A percentile compares a stretch with the other conserved stretches of the same genome.
Conservation (phyloP, 805 yeast genomes). For the Wickerhamomyces queroliae region DNA sequence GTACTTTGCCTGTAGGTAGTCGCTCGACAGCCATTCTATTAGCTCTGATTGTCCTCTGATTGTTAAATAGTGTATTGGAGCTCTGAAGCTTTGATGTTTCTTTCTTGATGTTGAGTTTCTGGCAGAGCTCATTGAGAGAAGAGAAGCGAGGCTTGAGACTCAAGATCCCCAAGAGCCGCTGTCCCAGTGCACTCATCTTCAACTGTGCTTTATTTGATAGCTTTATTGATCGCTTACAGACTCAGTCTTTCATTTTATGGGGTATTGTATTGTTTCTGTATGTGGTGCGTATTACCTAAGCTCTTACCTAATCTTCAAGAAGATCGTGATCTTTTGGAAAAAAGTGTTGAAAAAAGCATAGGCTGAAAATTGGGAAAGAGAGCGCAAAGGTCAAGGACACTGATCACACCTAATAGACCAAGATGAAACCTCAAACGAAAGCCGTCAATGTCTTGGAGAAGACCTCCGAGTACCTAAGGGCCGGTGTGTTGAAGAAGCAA, state of each 20-base stretch:
- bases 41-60: background rate
- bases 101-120: slow-evolving; percentile 4
- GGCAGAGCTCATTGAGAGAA: background rate
- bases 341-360: slow-evolving; percentile 2
- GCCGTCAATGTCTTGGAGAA: slow-evolving; percentile 77
- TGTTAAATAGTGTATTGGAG: slow-evolving; percentile 3
- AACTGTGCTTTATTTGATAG: too few relatives aligned
- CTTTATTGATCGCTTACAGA: too few relatives aligned
- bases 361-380: background rate
- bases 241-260: too few relatives aligned
- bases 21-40: slow-evolving; percentile 6
- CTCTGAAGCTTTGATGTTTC: slow-evolving; percentile 2
- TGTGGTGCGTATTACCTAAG: background rate
- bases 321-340: slow-evolving; percentile 5
- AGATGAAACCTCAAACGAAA: slow-evolving; percentile 67
- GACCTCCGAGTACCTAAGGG: slow-evolving; percentile 67
- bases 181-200: background rate
- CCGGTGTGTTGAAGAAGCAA: slow-evolving; percentile 61
- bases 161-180: background rate
- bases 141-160: background rate
- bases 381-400: too few relatives aligned
- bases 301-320: slow-evolving; percentile 1
- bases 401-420: slow-evolving; percentile 5
- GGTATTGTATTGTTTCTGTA: too few relatives aligned
- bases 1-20: slow-evolving; percentile 4